phyloP scores from a whole-genome alignment of 2,329 filamentous ascomycete genomes.

The Calonectria hawksworthii region DNA sequence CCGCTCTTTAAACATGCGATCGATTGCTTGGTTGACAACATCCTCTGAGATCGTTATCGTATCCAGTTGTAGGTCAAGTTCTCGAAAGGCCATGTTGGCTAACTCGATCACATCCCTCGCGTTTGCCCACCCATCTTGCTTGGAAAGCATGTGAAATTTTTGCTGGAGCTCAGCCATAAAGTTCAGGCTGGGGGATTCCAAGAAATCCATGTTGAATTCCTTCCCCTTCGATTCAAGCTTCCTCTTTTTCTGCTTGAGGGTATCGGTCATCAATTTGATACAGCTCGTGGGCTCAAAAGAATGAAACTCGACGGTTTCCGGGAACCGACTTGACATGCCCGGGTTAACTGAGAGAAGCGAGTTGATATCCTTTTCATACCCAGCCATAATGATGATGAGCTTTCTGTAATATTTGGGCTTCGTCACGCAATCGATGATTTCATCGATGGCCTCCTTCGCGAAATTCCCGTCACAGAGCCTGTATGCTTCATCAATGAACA shows the following conservation, averaged over 20 bases:
- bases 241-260: constrained; percentile 54
- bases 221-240: constrained; percentile 36
- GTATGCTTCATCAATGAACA: constrained; percentile 83
- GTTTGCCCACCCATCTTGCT: constrained; percentile 70
- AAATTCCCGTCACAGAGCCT: constrained; percentile 69
- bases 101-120: constrained; percentile 73
- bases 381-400: constrained; percentile 77
- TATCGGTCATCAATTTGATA: constrained; percentile 46
- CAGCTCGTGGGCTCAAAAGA: constrained; percentile 60
- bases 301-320: constrained; percentile 71
- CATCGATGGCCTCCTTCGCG: constrained; percentile 69
- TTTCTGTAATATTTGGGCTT: constrained; percentile 71
- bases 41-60: constrained; percentile 37
- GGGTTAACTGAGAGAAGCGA: constrained; percentile 71
- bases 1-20: constrained; percentile 41
- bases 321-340: constrained; percentile 75
- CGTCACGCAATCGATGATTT: constrained; percentile 65
- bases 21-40: constrained; percentile 32
- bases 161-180: constrained; percentile 33
- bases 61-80: constrained; percentile 32
- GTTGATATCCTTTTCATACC: constrained; percentile 78
- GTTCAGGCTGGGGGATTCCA: constrained; percentile 33
- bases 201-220: constrained; percentile 41
- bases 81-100: constrained; percentile 63
- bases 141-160: constrained; percentile 57